These are phyloP conservation scores for Talaromyces marneffei DNA, from an alignment of 2,329 filamentous ascomycete species.

Conservation along the genomic window DNA sequence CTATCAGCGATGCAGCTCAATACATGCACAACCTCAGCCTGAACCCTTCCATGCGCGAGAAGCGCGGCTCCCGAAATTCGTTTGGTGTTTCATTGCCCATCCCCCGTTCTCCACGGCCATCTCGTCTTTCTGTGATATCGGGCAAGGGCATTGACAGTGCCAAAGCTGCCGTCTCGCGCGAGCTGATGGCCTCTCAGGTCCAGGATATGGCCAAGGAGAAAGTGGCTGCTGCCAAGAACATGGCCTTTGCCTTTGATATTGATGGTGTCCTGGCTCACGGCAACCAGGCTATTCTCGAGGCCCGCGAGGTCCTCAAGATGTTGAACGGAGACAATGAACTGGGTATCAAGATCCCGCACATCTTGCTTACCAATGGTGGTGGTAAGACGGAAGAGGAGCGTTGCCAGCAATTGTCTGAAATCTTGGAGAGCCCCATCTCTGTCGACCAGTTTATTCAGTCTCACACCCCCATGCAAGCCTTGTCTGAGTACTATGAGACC, in stretches of 20 bases:
- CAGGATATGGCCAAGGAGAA: slow-evolving; percentile 63
- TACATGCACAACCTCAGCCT: slow-evolving; percentile 70
- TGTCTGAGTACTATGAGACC: slow-evolving; percentile 70
- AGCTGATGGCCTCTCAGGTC: slow-evolving; percentile 64
- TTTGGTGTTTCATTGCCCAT: slow-evolving; percentile 69
- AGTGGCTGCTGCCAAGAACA: slow-evolving; percentile 66
- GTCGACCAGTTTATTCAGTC: slow-evolving; percentile 73
- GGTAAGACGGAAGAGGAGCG: slow-evolving; percentile 64
- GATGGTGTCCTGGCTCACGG: slow-evolving; percentile 71
- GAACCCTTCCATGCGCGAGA: slow-evolving; percentile 61
- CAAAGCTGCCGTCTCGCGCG: slow-evolving; percentile 56
- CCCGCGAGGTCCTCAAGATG: slow-evolving; percentile 60
- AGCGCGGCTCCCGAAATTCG: slow-evolving; percentile 66
- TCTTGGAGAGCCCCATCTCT: slow-evolving; percentile 59
- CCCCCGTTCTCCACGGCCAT: slow-evolving; percentile 63
- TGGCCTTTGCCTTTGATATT: slow-evolving; percentile 68
- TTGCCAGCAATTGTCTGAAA: slow-evolving; percentile 61
- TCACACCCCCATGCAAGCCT: slow-evolving; percentile 69
- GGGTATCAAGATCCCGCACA: slow-evolving; percentile 70
- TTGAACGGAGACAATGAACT: slow-evolving; percentile 71
- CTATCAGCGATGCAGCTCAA: slow-evolving; percentile 60
- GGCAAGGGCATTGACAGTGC: slow-evolving; percentile 40
- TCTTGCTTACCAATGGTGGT: slow-evolving; percentile 69
- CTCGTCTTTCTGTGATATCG: slow-evolving; percentile 57
- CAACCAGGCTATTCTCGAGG: slow-evolving; percentile 64